These are phyloP conservation scores for Chrysoporthe austroafricana DNA, from an alignment of 2,329 filamentous ascomycete genomes.

Conservation along the genomic window DNA sequence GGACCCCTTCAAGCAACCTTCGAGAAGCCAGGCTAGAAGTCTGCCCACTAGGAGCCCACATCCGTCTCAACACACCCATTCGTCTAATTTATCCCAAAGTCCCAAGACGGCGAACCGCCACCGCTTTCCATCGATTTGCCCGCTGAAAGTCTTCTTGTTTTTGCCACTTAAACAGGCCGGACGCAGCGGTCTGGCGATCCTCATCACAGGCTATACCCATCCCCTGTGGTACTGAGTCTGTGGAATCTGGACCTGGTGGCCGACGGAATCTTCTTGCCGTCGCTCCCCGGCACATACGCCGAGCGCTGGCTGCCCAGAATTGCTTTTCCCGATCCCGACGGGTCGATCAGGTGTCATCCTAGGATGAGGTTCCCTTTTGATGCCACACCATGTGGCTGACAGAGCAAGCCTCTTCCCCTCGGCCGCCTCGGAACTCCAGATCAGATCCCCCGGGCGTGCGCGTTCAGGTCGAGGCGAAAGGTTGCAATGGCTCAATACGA, in stretches of 20 bases:
- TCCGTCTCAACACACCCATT: background rate
- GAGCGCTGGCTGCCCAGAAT: background rate
- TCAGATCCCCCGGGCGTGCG: background rate
- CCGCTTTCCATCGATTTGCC: background rate
- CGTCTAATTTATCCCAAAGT: background rate
- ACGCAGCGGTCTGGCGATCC: background rate
- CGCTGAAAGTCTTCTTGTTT: background rate
- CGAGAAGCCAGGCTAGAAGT: slow-evolving; percentile 13
- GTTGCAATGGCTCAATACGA: too few relatives aligned
- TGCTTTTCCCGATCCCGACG: background rate
- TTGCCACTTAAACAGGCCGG: background rate
- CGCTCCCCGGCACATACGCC: background rate
- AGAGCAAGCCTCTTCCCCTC: background rate
- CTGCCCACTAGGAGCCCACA: background rate
- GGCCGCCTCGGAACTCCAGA: background rate
- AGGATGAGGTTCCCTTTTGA: background rate
- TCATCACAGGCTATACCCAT: background rate
- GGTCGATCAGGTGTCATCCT: background rate
- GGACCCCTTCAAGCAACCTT: background rate
- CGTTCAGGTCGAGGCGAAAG: too few relatives aligned
- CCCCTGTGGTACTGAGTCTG: background rate
- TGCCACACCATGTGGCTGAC: background rate
- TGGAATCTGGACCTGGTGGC: background rate
- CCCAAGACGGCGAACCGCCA: background rate
- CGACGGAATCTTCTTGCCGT: background rate